Conservation (phyloP, 2,329 filamentous ascomycete genomes). For the Ascochyta pisi region DNA sequence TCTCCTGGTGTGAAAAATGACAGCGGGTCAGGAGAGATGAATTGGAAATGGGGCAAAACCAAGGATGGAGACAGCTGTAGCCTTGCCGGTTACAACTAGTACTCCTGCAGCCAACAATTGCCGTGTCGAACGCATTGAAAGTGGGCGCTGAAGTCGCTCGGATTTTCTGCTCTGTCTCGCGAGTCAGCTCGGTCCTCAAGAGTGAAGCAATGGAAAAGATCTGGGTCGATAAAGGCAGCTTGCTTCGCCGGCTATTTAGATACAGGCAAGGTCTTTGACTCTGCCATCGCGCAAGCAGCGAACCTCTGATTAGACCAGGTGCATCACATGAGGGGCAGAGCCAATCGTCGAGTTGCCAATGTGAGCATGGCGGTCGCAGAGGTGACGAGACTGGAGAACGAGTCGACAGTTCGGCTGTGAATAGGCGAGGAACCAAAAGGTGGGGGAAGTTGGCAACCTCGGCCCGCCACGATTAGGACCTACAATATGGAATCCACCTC, state of each 20-base stretch:
- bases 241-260: no score
- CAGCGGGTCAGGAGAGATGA: slow-evolving; percentile 6
- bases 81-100: neutral
- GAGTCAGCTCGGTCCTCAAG: neutral
- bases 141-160: neutral
- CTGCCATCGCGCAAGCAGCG: no score
- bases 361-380: no score
- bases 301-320: no score
- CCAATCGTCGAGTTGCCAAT: no score
- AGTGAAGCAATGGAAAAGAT: no score
- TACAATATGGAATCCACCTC: neutral
- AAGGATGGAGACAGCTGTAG: neutral
- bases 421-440: slow-evolving; percentile 2
- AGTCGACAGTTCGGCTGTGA: slow-evolving; percentile 8
- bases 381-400: neutral
- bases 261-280: no score
- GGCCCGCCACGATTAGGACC: neutral
- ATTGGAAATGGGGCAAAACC: neutral
- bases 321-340: no score
- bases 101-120: neutral
- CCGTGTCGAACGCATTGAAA: neutral
- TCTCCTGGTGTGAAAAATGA: neutral
- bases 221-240: no score
- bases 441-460: slow-evolving; percentile 16
- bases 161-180: slow-evolving; percentile 1